Evolutionary conservation across 129 eudicot species (phyloP).

Genomic region (Flaveria ramosissima): DNA sequence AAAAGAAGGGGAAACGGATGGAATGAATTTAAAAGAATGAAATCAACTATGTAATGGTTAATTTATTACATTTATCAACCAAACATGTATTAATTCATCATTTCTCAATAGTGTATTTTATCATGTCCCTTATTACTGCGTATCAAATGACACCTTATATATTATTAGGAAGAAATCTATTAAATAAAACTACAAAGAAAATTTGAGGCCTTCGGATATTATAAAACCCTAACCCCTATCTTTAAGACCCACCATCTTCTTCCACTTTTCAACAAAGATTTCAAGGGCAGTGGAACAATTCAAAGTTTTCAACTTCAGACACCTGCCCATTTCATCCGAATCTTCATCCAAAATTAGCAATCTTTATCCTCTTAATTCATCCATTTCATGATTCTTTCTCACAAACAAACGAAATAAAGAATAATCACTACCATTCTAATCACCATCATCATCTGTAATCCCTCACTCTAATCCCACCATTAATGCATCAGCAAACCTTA

Average conservation of each 20-base stretch:
- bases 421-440: neutral
- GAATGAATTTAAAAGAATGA: too few species aligned
- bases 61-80: too few species aligned
- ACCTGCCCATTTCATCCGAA: too few species aligned
- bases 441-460: neutral
- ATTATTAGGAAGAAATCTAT: too few species aligned
- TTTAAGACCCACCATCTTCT: neutral
- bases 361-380: neutral
- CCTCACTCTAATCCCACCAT: slow-evolving; percentile 20
- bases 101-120: too few species aligned
- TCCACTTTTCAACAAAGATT: neutral
- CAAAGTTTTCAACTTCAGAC: neutral
- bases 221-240: too few species aligned
- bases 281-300: neutral
- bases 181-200: too few species aligned
- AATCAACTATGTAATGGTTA: too few species aligned
- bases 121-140: fast-evolving
- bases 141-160: too few species aligned
- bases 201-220: too few species aligned
- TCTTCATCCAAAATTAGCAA: neutral
- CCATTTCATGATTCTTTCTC: slow-evolving; percentile 18
- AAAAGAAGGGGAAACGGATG: too few species aligned
- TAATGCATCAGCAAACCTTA: slow-evolving; percentile 59
- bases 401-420: slow-evolving; percentile 10
- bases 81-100: too few species aligned